Base-by-base conservation (phyloP, 78 protist species). In the Abeoforma whisleri region DNA sequence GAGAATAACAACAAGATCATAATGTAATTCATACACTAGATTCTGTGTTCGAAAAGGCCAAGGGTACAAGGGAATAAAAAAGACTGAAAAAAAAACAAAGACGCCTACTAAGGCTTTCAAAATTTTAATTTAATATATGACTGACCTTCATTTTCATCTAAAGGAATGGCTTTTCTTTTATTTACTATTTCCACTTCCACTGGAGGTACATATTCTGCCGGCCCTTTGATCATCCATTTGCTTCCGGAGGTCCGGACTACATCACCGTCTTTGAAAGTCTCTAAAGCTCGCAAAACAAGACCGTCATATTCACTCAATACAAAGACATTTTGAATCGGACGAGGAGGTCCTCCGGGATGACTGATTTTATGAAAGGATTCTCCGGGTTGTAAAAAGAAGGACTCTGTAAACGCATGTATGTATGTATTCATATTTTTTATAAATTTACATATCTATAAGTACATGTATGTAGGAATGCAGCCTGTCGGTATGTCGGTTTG, bases 181-280 rank as follows among this genome's bases (percentile, higher is more conserved):
- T 89, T 88, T 19, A 93, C 86, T 22, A 94, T 91, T 57, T 91
- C 93, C 31, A 93, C 95, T 75, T 87, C 82, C 31, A 89, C 90
- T 30, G 93, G 92, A 80, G 97, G 97, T 16, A 94, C 88, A 83
- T 91, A 94, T 72, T 94, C 96, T 39, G 57, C 28, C 37, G 97
- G 95, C 39, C 97, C 97, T 76, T 72, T 38, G 76, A 94, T 82
- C 95, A 92, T 91, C 97, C 97, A 94, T 84, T 90, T 90, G 89
- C 92, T 95, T 72, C 97, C 97, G 70, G 97, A 92, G 69, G 34
- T 48, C 84, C 91, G 93, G 38, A 0, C 39, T 57, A 76, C 73
- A 40, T 12, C 22, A 16, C 1, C 16, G 40, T 91, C 93, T 16
- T 40, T 33, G 31, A 91, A 90, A 79, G 57, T 80, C 88, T 94